Evolutionary conservation across 2,329 filamentous ascomycete genomes (phyloP), one percentile per base, ranked within the genome.

Genomic region (Arachnopeziza araneosa): DNA sequence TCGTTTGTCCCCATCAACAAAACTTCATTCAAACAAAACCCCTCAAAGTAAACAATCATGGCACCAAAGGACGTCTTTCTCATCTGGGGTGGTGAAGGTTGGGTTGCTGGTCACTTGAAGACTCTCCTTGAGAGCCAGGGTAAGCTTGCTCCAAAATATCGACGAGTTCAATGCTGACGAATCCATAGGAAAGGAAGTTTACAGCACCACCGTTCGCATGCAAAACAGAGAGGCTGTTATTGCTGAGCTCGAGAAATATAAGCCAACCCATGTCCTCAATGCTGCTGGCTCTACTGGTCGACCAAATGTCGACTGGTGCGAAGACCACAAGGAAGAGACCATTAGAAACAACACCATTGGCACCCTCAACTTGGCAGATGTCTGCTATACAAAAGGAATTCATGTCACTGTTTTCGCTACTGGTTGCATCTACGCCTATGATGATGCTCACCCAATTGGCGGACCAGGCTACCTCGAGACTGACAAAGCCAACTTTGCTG

Each of bases 271-370:
- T 69, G 84, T 88, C 59, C 75, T 89, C 55, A 88, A 88, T 73
- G 83, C 81, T 62, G 86, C 86, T 54, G 86, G 85, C 62, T 84
- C 80, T 70, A 88, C 85, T 2, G 86, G 86, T 55, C 79, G 84
- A 24, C 85, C 85, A 63, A 89, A 88, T 65, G 84, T 88, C 71
- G 86, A 88, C 74, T 88, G 85, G 85, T 88, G 86, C 68, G 86
- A 89, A 75, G 83, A 86, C 69, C 81, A 89, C 76, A 86, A 83
- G 74, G 81, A 86, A 72, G 81, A 83, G 58, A 89, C 86, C 7
- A 81, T 88, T 70, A 80, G 85, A 61, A 86, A 82, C 71, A 89
- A 89, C 69, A 85, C 85, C 58, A 80, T 88, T 53, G 86, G 86
- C 57, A 83, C 84, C 44, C 70, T 87, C 65, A 87, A 85, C 70